A percentile compares a stretch with the other conserved stretches of the same genome.
These are phyloP conservation scores for Betula pendula DNA, from an alignment of 306 rosid species.

Conservation along the genomic window DNA sequence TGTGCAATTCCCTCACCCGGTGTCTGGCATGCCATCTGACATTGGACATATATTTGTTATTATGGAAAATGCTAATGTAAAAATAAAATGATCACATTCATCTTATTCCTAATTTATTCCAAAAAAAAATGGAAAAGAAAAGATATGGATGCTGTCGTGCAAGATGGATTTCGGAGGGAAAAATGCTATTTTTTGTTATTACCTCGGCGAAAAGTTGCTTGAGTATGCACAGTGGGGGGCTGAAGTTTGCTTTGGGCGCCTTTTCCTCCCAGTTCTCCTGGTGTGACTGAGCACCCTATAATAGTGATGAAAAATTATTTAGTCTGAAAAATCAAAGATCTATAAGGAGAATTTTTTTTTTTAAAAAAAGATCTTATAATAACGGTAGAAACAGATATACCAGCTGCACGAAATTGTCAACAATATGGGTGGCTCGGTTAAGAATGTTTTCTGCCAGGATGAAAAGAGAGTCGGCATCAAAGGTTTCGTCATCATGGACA, in stretches of 20 bases:
- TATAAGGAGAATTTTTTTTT: not conserved
- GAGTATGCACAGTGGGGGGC: slow-evolving; percentile 46
- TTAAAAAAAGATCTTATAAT: no score
- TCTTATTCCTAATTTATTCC: no score
- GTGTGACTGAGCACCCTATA: slow-evolving; percentile 42
- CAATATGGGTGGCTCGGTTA: slow-evolving; percentile 47
- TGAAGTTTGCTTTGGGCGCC: slow-evolving; percentile 33
- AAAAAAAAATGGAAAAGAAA: not conserved
- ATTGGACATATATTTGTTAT: not conserved
- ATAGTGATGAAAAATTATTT: not conserved
- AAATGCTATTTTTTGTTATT: not conserved
- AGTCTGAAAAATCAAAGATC: not conserved
- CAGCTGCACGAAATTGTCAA: slow-evolving; percentile 56
- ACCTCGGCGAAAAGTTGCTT: slow-evolving; percentile 48
- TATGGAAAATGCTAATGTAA: not conserved
- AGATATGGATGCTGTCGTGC: not conserved
- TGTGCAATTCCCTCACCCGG: slow-evolving; percentile 55
- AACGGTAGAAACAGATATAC: slow-evolving; percentile 11
- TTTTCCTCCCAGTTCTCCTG: slow-evolving; percentile 45
- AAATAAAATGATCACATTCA: not conserved
- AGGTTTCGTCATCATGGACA: slow-evolving; percentile 37
- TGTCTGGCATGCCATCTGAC: slow-evolving; percentile 63
- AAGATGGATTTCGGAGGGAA: no score
- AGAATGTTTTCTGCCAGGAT: slow-evolving; percentile 45
- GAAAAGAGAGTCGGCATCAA: slow-evolving; percentile 56